Conservation (phyloP, 2,329 filamentous ascomycete species). For the Chaetomium sp. region DNA sequence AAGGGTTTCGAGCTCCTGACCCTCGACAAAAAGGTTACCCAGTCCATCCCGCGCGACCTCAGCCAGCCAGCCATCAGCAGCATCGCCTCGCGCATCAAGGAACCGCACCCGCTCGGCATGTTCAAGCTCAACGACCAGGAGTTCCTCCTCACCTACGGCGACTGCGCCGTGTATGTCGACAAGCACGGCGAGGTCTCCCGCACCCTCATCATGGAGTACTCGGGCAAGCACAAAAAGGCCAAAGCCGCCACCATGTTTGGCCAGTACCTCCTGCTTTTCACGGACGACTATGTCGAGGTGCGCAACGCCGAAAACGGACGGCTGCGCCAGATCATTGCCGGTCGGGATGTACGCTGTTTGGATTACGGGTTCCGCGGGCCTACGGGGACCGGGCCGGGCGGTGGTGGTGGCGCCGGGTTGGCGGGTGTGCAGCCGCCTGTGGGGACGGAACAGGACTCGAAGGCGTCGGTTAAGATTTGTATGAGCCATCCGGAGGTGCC, state of each 20-base stretch:
- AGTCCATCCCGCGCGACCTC: slow-evolving; percentile 78
- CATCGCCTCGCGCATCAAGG: slow-evolving; percentile 76
- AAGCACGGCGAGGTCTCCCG: slow-evolving; percentile 95
- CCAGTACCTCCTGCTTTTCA: slow-evolving; percentile 86
- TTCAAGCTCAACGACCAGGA: slow-evolving; percentile 89
- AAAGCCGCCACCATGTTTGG: slow-evolving; percentile 82
- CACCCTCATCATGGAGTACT: slow-evolving; percentile 96
- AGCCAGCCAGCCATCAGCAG: slow-evolving; percentile 71
- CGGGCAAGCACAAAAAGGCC: slow-evolving; percentile 75
- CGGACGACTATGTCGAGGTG: slow-evolving; percentile 94
- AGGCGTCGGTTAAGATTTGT: slow-evolving; percentile 82
- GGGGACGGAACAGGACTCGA: slow-evolving; percentile 36
- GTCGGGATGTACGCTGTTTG: slow-evolving; percentile 80
- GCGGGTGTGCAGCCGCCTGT: slow-evolving; percentile 15
- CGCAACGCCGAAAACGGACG: slow-evolving; percentile 94
- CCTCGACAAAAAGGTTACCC: slow-evolving; percentile 92
- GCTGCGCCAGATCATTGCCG: slow-evolving; percentile 87
- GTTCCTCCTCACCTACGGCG: slow-evolving; percentile 89
- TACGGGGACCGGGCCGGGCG: slow-evolving; percentile 36
- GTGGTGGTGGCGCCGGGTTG: background rate
- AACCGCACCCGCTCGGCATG: slow-evolving; percentile 88
- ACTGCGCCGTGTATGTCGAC: slow-evolving; percentile 96
- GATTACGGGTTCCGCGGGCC: slow-evolving; percentile 72
- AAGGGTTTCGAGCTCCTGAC: slow-evolving; percentile 95
- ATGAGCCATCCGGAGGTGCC: slow-evolving; percentile 90